Evolutionary conservation across 768 basidiomycete species (phyloP).

Genomic region (Russula griseocarnosa): DNA sequence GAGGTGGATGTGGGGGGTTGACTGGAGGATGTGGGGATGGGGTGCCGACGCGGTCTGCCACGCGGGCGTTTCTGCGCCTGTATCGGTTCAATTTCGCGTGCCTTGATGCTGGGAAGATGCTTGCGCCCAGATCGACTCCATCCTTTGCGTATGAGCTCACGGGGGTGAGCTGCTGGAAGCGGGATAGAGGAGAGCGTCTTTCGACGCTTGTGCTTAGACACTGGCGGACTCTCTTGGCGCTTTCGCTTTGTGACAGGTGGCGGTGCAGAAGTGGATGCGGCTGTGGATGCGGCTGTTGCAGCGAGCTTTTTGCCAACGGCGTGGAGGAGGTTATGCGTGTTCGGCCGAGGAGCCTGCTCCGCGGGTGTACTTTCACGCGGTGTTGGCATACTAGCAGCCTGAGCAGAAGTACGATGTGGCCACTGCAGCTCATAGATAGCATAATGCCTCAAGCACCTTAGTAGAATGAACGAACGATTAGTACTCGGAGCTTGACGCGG

Average conservation of each 20-base stretch:
- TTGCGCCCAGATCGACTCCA: constrained; percentile 35
- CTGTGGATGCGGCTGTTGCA: constrained; percentile 37
- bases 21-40: constrained; percentile 13
- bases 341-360: constrained; percentile 41
- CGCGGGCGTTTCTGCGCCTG: constrained; percentile 27
- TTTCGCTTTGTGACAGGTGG: constrained; percentile 24
- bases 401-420: constrained; percentile 60
- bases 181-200: constrained; percentile 35
- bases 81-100: constrained; percentile 34
- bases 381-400: constrained; percentile 42
- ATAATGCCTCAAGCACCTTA: constrained; percentile 73
- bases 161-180: constrained; percentile 21
- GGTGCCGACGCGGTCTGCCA: constrained; percentile 19
- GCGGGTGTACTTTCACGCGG: constrained; percentile 42
- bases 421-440: constrained; percentile 71
- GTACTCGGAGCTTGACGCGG: neutral
- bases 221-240: constrained; percentile 21
- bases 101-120: constrained; percentile 35
- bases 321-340: constrained; percentile 49
- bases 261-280: constrained; percentile 37
- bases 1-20: neutral
- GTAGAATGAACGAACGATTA: constrained; percentile 19
- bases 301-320: constrained; percentile 53
- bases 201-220: constrained; percentile 44
- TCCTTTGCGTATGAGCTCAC: constrained; percentile 30